Base-by-base conservation (phyloP, 2,329 filamentous ascomycete genomes). In the Chaetoscypha palmicola region DNA sequence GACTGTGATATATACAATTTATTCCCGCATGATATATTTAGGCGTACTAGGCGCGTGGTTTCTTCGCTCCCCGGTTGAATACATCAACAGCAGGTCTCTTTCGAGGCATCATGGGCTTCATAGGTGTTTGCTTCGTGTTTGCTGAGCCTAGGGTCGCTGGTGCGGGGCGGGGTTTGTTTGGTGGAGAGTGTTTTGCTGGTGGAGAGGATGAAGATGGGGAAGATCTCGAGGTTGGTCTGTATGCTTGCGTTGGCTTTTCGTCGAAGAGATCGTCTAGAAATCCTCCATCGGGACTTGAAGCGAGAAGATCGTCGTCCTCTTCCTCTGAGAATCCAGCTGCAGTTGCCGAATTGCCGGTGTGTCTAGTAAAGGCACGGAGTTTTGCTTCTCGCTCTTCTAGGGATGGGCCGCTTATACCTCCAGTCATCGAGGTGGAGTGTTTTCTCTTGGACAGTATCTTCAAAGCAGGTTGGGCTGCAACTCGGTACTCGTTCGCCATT, bases 401-500 rank as follows among this genome's bases (percentile, higher is more conserved):
- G 7, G 51, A 44, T 50, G 49, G 42, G 33, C 53, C 50, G 34
- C 42, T 46, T n/a, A 51, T 39, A 2, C 45, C 47, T 7, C 48
- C 51, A 19, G 34, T 38, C n/a, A 46, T 22, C 40, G 37, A 10
- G 48, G n/a, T 24, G 9, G 17, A 12, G 51, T 45, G 55, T 43
- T 41, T 41, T 54, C 30, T 51, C 54, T 21, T 54, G 7, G 66
- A 67, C 37, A 70, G 38, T 8, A 62, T 58, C 46, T 48, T 58
- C 2, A 61, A 37, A 10, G 52, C 42, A 60, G 43, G 66, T 41
- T 68, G 63, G 8, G 57, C 56, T 10, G 68, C 67, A 35, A 70
- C 69, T 21, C 70, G 66, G 37, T 72, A 66, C 39, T 77, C 74
- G 38, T 71, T 66, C 4, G 76, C 56, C 75, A 81, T 76, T 39